These are phyloP conservation scores for Thermothielavioides terrestris DNA, from an alignment of 495 filamentous ascomycete species.

Conservation along the genomic window DNA sequence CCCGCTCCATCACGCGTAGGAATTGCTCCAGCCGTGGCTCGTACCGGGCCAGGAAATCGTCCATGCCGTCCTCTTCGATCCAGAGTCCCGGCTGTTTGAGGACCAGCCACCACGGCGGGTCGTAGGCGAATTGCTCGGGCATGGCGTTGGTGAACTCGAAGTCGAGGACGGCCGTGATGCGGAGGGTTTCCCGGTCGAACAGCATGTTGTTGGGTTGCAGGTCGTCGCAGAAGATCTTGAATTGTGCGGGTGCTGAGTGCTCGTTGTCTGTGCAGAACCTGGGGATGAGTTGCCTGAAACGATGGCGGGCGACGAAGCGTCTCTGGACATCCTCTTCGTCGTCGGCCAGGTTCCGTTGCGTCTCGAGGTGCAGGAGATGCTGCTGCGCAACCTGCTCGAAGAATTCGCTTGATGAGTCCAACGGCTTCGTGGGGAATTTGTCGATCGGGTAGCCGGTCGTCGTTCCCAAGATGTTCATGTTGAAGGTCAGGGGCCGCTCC, in stretches of 20 bases:
- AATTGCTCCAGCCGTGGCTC: slow-evolving; percentile 26
- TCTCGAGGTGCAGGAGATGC: not conserved
- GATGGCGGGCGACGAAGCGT: not conserved
- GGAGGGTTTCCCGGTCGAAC: slow-evolving; percentile 30
- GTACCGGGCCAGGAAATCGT: slow-evolving; percentile 30
- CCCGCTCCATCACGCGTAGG: slow-evolving; percentile 14
- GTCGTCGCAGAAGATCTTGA: slow-evolving; percentile 37
- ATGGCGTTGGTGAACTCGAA: slow-evolving; percentile 38
- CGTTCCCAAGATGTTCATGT: not conserved
- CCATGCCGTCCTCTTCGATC: slow-evolving; percentile 21
- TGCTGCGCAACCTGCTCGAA: not conserved
- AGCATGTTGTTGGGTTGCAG: slow-evolving; percentile 37
- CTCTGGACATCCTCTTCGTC: slow-evolving; percentile 21
- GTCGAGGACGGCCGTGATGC: slow-evolving; percentile 35
- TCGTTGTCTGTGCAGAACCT: not conserved
- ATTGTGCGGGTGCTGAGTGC: slow-evolving; percentile 20
- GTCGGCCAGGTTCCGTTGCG: slow-evolving; percentile 33
- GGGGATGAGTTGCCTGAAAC: not conserved
- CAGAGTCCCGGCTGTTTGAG: slow-evolving; percentile 27
- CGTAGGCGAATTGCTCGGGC: slow-evolving; percentile 36
- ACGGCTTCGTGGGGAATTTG: not conserved
- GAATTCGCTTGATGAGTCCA: not conserved
- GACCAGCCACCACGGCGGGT: slow-evolving; percentile 39
- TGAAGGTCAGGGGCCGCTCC: not conserved
- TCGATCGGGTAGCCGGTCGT: not conserved